Conservation (phyloP, 2,329 filamentous ascomycete genomes). For the Pseudogymnoascus sp. region DNA sequence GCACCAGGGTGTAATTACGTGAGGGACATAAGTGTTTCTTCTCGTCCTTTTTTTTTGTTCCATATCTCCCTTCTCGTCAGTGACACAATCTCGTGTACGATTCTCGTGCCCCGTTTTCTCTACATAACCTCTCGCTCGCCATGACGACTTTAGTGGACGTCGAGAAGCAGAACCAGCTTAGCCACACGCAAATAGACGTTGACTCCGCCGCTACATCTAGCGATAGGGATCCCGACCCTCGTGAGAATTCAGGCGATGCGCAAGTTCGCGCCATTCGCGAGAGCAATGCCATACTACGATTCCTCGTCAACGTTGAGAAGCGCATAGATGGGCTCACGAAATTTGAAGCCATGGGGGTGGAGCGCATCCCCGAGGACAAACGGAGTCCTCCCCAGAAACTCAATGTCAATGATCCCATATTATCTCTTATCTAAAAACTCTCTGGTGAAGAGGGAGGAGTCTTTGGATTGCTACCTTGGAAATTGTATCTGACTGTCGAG, state of each 20-base stretch:
- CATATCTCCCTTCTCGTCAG: neutral
- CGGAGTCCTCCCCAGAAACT: constrained; percentile 10
- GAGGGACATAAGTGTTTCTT: neutral
- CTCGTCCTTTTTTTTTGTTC: neutral
- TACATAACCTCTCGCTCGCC: neutral
- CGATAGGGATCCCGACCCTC: neutral
- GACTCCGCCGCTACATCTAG: neutral
- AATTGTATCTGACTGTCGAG: neutral
- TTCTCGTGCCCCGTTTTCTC: neutral
- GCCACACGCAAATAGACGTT: neutral
- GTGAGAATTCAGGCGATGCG: neutral
- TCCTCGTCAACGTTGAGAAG: constrained; percentile 4
- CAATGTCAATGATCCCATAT: constrained; percentile 4
- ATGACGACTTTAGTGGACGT: constrained; percentile 2
- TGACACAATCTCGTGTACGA: neutral
- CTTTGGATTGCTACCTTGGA: neutral
- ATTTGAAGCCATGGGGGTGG: constrained; percentile 11
- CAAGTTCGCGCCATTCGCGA: constrained; percentile 7
- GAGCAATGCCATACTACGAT: constrained; percentile 1
- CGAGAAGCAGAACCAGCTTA: neutral
- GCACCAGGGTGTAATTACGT: neutral
- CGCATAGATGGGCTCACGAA: neutral
- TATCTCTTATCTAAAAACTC: neutral
- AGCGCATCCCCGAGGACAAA: constrained; percentile 9
- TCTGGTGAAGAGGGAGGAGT: neutral